Conservation (phyloP, 176 grass and related monocot genomes). For the Themeda triandra region DNA sequence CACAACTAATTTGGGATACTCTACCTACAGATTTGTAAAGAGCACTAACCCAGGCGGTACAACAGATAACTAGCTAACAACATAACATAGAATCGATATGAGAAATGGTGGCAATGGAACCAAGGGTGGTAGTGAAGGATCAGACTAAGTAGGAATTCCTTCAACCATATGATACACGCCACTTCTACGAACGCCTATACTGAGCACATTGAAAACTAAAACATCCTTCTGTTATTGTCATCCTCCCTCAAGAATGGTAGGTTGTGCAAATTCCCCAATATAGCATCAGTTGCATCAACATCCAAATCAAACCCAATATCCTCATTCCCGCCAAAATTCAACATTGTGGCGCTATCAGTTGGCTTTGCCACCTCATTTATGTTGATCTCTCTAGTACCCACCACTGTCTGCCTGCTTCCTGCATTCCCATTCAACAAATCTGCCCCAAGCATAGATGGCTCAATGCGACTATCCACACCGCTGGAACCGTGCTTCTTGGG, state of each 20-base stretch:
- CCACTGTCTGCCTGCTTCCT: slow-evolving; percentile 9
- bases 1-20: slow-evolving; percentile 40
- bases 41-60: slow-evolving; percentile 24
- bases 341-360: slow-evolving; percentile 34
- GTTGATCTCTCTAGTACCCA: slow-evolving; percentile 63
- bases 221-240: slow-evolving; percentile 52
- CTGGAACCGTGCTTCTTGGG: slow-evolving; percentile 34
- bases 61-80: slow-evolving; percentile 25
- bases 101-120: slow-evolving; percentile 13
- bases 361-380: slow-evolving; percentile 78
- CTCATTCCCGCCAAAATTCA: slow-evolving; percentile 42
- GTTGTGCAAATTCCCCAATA: slow-evolving; percentile 86
- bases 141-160: slow-evolving; percentile 23
- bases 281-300: slow-evolving; percentile 74
- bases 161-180: slow-evolving; percentile 37
- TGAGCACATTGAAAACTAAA: slow-evolving; percentile 42
- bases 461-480: slow-evolving; percentile 19
- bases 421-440: slow-evolving; percentile 18
- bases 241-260: slow-evolving; percentile 97
- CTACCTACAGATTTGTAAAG: slow-evolving; percentile 9
- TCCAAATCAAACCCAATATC: slow-evolving; percentile 82
- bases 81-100: background rate
- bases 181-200: slow-evolving; percentile 36
- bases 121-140: background rate
- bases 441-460: slow-evolving; percentile 9